Base-by-base conservation (phyloP, 441 rosid species). In the Aquilaria agallochum region DNA sequence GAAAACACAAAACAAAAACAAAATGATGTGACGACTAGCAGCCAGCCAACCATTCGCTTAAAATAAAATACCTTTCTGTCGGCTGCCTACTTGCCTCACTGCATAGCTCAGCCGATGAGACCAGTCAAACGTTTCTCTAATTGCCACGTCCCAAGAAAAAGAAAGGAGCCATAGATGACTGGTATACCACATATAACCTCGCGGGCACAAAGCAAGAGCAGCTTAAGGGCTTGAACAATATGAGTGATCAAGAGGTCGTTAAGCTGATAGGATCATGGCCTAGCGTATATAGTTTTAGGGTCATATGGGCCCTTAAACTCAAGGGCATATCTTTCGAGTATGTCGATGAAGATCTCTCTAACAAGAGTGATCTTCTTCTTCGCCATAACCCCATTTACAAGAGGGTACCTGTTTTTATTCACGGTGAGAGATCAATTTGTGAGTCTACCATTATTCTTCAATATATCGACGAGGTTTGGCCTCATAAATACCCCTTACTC, bases 371-470 rank as follows among this genome's bases (percentile, higher is more conserved):
- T 10, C 11, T 33, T 47, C 76, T 80, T 51, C 64, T 80, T 1
- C 49, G 20, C 49, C 70, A 50, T 36, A 83, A 83, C 57, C 81
- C 85, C 6, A 62, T 83, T 58, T 72, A 78, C 56, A 74, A 68
- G 63, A 76, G 70, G 63, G 69, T 78, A 45, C 88, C 83, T 2
- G 80, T 82, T 44, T 66, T 79, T 11, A 15, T 75, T 67, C 84
- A 75, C 53, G 65, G 57, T 3, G 79, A 79, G 13, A 76, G 64
- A 31, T 71, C 85, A 3, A 40, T 80, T 30, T 59, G 71, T 12
- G 83, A 83, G 70, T 83, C 85, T 36, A 40, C 6, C 7, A 74
- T 80, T 34, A 76, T 83, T 49, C 80, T 83, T 2, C 80, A 83
- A 70, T 76, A 80, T 59, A 68, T 83, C 2, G 80, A 80, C 13